Evolutionary conservation across 306 rosid genomes (phyloP), one percentile per base, ranked within the genome.

Genomic region (Vicia faba): DNA sequence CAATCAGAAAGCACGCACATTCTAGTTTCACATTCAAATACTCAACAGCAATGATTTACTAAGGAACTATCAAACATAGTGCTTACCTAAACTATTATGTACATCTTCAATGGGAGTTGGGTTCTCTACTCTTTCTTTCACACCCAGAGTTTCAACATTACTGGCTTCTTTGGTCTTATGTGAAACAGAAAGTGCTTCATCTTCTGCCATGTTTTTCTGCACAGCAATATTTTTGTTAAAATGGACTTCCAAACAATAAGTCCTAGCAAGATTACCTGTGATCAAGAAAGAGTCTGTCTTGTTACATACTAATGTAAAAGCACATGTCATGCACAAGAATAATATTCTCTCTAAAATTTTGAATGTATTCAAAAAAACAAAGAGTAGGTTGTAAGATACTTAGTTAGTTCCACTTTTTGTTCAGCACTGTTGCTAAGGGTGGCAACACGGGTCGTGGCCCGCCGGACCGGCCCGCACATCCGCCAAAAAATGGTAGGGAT

Each of bases 81-180:
- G 53, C 79, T 78, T 82, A 92, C 97, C 97, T 61, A 61, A 66
- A 74, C 71, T 73, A 74, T 46, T 67, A 71, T 55, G 68, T 67
- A 77, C 73, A 64, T 59, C 69, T 61, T 72, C 79, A 35, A 64
- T 53, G 74, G 50, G 44, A 40, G 55, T 33, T 8, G 77, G 71
- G 65, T 69, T 74, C 68, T 51, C 77, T 51, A 20, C 77, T 64
- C 49, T 70, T 61, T 66, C 72, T 68, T 49, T 72, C 76, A 63
- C 66, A 56, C 61, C 76, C 49, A 5, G 23, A 49, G 28, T 72
- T 61, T 58, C 49, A 62, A 10, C 58, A 45, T 36, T 45, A 51
- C 63, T 19, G 59, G 33, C 74, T 60, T 60, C 56, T 25, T 62
- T 73, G 75, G 31, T 69, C 80, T 81, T 56, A 23, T 15, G 66